A percentile compares a stretch with the other conserved stretches of the same genome.
Conservation (phyloP, 83 land plant genomes). For the Picea mariana region DNA sequence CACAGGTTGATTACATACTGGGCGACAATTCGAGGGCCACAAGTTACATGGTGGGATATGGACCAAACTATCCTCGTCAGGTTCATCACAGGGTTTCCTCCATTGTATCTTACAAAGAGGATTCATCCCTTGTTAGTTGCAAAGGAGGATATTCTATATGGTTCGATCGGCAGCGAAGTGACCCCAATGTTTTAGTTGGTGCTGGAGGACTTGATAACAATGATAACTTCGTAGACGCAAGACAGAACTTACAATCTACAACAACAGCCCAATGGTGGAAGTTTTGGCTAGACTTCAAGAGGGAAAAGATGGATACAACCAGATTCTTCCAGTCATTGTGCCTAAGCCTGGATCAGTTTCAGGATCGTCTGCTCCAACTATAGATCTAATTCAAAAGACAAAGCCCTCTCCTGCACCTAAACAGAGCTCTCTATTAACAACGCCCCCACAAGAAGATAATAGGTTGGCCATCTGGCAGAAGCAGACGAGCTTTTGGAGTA, state of each 20-base stretch:
- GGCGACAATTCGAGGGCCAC: conserved; percentile 87
- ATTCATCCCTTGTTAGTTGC: conserved; percentile 59
- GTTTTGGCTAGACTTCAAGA: conserved; percentile 57
- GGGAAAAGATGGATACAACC: too few species aligned
- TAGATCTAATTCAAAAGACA: too few species aligned
- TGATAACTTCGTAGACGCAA: conserved; percentile 80
- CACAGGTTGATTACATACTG: conserved; percentile 92
- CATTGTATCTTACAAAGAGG: conserved; percentile 64
- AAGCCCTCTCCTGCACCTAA: too few species aligned
- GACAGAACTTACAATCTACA: conserved; percentile 89
- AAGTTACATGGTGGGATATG: conserved; percentile 96
- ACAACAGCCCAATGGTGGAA: conserved; percentile 84
- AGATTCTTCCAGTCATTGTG: too few species aligned
- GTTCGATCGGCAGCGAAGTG: conserved; percentile 53
- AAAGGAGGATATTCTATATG: conserved; percentile 66
- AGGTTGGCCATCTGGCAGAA: too few species aligned
- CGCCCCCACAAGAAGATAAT: too few species aligned
- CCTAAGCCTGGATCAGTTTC: too few species aligned
- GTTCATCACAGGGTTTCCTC: conserved; percentile 92
- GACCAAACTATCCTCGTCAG: conserved; percentile 71
- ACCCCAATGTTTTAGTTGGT: conserved; percentile 80
- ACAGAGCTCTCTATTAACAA: too few species aligned
- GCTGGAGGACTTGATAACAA: conserved; percentile 94
- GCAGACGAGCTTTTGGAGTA: too few species aligned
- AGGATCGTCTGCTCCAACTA: too few species aligned